Base-by-base conservation (phyloP, 1,284 basidiomycete species). In the Cryptococcus maquisensis region DNA sequence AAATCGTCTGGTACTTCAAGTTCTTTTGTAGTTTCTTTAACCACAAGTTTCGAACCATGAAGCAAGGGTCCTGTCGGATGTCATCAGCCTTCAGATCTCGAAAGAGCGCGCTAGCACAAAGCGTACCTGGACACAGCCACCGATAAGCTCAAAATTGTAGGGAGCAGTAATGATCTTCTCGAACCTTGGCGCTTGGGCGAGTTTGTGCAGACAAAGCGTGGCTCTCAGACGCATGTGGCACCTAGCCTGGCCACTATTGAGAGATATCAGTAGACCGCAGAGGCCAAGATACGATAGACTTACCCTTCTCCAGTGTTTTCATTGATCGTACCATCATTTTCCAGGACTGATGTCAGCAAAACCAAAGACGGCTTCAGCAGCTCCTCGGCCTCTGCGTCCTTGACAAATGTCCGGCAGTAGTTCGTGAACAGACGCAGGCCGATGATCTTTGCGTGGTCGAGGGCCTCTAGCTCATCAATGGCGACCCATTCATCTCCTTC, bases 11-110 rank as follows among this genome's bases (percentile, higher is more conserved):
- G 7, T 76, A 72, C 28, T 81, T 79, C 12, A 92, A 74, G 36
- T 89, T 79, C 4, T 79, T 70, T 6, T 86, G 76, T 4, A 95
- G 78, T 74, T 94, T 95, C 46, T 80, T 82, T 49, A 98, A 73
- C 76, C 96, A 90, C 3, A 68, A 75, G 52, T 84, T 79, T 40
- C 96, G 89, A 41, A 98, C 90, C 59, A 89, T 83, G 71, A 86
- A 97, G 67, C 86, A 90, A 1, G 88, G 80, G 68, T 98, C 95
- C 87, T 94, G 59, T 28, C n/a, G n/a, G 32, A 40, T 43, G 35
- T 42, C 47, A 52, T 40, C 16, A 48, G 10, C 15, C 43, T 16
- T 54, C 28, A 52, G 54, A 20, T 35, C 40, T 32, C 18, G 32
- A 4, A 13, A 18, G 15, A 7, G 24, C 15, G 12, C 4, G 24